Evolutionary conservation across 106 monocot species (phyloP).

Genomic region (Cymbidium sinense): DNA sequence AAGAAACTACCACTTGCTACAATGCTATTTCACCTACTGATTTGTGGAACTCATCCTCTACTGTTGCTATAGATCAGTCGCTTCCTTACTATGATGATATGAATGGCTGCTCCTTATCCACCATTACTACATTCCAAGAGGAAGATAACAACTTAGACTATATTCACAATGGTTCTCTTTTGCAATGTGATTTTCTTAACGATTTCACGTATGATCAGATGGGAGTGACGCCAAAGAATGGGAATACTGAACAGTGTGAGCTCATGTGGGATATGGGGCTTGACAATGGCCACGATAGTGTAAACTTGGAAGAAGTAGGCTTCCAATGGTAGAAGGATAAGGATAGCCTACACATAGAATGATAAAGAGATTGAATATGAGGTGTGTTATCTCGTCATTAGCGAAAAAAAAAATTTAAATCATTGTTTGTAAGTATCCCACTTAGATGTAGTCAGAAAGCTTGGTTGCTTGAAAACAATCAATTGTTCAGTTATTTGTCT

Average conservation of each 20-base stretch:
- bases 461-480: neutral
- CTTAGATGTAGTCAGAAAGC: neutral
- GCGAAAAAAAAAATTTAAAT: neutral
- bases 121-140: neutral
- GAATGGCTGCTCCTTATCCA: neutral
- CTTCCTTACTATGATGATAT: neutral
- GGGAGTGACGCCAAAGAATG: neutral
- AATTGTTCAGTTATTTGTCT: no score
- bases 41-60: neutral
- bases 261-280: neutral
- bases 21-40: neutral
- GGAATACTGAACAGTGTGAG: neutral
- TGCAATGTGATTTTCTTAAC: neutral
- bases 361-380: neutral
- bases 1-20: neutral
- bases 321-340: neutral
- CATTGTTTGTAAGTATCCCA: neutral
- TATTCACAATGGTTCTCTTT: neutral
- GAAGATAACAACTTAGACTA: neutral
- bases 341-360: neutral
- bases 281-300: neutral
- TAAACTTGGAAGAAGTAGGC: neutral
- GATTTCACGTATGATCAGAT: neutral
- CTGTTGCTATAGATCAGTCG: neutral
- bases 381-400: neutral